phyloP scores from a whole-genome alignment of 257 asterid species.

The Eustoma russellianum region DNA sequence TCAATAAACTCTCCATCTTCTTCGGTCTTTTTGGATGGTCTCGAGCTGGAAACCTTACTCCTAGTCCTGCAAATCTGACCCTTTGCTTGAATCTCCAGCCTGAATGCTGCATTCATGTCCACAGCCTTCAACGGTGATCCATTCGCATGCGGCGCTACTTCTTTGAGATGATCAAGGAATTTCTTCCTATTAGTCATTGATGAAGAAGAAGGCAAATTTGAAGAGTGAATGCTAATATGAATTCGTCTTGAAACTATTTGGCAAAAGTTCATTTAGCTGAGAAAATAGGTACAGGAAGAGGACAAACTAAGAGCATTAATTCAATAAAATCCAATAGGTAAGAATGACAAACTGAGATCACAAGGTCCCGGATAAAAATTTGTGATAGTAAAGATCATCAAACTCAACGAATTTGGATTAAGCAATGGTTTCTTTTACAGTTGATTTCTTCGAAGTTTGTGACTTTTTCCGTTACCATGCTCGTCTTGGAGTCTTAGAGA shows the following conservation, averaged over 20 bases:
- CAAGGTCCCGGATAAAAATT: no score
- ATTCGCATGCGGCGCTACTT: neutral
- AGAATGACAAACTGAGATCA: neutral
- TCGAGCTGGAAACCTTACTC: neutral
- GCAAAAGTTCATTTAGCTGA: neutral
- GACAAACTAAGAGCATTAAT: neutral
- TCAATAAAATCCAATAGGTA: neutral
- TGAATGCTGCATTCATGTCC: neutral
- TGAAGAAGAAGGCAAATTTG: constrained; percentile 1
- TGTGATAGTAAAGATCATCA: no score
- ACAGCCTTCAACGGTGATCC: neutral
- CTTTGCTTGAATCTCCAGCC: neutral
- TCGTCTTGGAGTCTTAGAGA: neutral
- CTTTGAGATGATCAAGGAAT: neutral
- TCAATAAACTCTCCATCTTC: neutral
- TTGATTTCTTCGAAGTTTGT: neutral
- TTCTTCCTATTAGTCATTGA: neutral
- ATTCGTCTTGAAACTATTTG: neutral
- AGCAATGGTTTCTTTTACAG: no score
- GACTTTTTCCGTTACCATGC: neutral
- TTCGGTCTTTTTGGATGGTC: neutral
- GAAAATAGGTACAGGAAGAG: neutral
- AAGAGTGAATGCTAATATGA: neutral
- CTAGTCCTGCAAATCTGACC: constrained; percentile 11
- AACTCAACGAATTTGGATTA: no score